Base-by-base conservation (phyloP, 2,329 filamentous ascomycete genomes). In the Beauveria sp. region DNA sequence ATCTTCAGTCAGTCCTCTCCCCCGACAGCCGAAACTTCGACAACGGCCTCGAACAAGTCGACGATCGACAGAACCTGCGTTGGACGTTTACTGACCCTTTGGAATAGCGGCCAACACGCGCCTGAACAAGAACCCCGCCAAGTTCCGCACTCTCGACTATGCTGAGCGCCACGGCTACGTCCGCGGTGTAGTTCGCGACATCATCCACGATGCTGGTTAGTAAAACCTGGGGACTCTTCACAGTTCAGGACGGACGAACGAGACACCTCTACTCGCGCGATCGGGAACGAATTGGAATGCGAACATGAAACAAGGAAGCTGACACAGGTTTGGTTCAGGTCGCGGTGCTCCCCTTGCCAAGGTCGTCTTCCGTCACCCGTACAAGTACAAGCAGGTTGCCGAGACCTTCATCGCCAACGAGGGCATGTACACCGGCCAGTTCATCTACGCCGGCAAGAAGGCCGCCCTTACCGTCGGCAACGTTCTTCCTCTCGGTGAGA, bases 321-420 rank as follows among this genome's bases (percentile, higher is more conserved):
- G 69, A 72, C 68, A 55, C 24, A 62, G 64, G 63, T 62, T 51
- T 53, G 64, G 60, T 63, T 69, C 64, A 76, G 75, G 75, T 79
- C 93, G 95, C 83, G 95, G 95, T 83, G 92, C 96, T 80, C 95
- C 95, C 73, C 91, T 99, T 76, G 95, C 95, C 78, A 91, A 91
- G 82, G 93, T 99, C 76, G 83, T 87, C 73, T 99, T 99, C 91
- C 93, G 95, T 74, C 90, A 96, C 82, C 92, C 95, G 74, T 99
- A 99, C 89, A 87, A 88, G 81, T 98, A 91, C 90, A 96, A 96
- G 88, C 88, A 93, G 78, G 83, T 92, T 79, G 93, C 89, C 80
- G 93, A 99, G 89, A 99, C 95, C 72, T 97, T 99, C 89, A 99
- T 99, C 77, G 95, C 95, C 82, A 99, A 98, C 84, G 95, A 98